Evolutionary conservation across 192 early-diverging fungal genomes (phyloP), one percentile per base, ranked within the genome.

Genomic region (Jimgerdemannia flammicorona): DNA sequence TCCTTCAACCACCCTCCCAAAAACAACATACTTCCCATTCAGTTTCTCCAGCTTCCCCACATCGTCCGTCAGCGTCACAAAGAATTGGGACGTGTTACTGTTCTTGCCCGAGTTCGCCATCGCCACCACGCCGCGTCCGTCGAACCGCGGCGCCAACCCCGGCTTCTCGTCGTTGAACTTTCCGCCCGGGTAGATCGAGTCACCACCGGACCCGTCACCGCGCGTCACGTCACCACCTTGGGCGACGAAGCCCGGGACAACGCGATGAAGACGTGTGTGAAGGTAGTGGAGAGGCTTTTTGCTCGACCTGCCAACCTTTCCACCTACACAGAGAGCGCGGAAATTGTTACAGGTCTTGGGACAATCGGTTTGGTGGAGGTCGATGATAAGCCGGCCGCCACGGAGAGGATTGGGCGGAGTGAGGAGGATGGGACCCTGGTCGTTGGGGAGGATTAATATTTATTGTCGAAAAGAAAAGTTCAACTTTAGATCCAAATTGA

Each of bases 61-160:
- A 42, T 87, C 76, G 42, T 44, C 42, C 11, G 64, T 43, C 43
- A 84, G 40, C n/a, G 82, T 87, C 2, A 86, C 74, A 65, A 87
- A 87, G 42, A 87, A 86, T 76, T 91, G 90, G 2, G 87, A 89
- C 0, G 89, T 90, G 75, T 91, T 91, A 6, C 89, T 88, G 82
- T 91, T 85, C 72, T 79, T 79, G 69, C 90, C 90, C 3, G 83
- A 75, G 71, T 91, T 91, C 29, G 90, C 90, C 90, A 91, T 89
- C 10, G 81, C 80, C 42, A 84, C 20, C 40, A 77, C 20, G 18
- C 83, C 83, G 40, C 19, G 43, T 1, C 42, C 14, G 19, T 72
- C 59, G 49, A 76, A 84, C 39, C 72, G 70, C 20, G 75, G 75
- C 14, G 66, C 4, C 9, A 85, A 41, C 3, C 84, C 84, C 6